Evolutionary conservation across 805 yeast genomes (phyloP).

Genomic region (Pichia cabralensis): DNA sequence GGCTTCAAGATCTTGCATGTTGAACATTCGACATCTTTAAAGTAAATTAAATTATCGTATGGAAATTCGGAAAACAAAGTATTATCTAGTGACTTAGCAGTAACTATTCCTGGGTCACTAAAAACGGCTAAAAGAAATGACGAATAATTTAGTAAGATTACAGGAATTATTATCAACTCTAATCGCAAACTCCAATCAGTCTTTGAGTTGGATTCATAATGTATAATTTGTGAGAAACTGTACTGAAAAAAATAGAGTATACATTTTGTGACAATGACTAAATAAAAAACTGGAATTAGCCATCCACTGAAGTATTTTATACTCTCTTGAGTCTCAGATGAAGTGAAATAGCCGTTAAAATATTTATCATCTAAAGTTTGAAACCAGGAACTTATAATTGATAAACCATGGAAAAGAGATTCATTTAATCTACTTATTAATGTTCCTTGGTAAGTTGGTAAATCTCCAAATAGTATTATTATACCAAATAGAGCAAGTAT

Average conservation of each 20-base stretch:
- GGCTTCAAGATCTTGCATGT: conserved; percentile 61
- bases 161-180: conserved; percentile 21
- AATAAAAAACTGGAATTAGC: conserved; percentile 35
- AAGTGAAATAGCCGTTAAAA: conserved; percentile 17
- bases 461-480: conserved; percentile 39
- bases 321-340: conserved; percentile 6
- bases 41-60: conserved; percentile 35
- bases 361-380: conserved; percentile 16
- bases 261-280: conserved; percentile 25
- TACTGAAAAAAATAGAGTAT: conserved; percentile 17
- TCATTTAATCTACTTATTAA: conserved; percentile 18
- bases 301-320: conserved; percentile 25
- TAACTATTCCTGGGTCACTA: conserved; percentile 32
- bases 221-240: conserved; percentile 14
- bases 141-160: conserved; percentile 26
- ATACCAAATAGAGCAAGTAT: conserved; percentile 14
- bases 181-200: conserved; percentile 9
- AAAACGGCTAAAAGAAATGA: conserved; percentile 31
- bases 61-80: conserved; percentile 18
- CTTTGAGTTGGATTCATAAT: conserved; percentile 3
- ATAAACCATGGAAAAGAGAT: neutral
- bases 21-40: conserved; percentile 25
- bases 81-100: conserved; percentile 5
- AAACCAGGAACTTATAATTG: conserved; percentile 4
- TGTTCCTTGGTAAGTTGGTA: conserved; percentile 32